Percentiles rank a stretch among this genome's conserved stretches.
Evolutionary conservation across 1,284 basidiomycete species (phyloP).

Genomic region (Stygiomarasmius scandens): DNA sequence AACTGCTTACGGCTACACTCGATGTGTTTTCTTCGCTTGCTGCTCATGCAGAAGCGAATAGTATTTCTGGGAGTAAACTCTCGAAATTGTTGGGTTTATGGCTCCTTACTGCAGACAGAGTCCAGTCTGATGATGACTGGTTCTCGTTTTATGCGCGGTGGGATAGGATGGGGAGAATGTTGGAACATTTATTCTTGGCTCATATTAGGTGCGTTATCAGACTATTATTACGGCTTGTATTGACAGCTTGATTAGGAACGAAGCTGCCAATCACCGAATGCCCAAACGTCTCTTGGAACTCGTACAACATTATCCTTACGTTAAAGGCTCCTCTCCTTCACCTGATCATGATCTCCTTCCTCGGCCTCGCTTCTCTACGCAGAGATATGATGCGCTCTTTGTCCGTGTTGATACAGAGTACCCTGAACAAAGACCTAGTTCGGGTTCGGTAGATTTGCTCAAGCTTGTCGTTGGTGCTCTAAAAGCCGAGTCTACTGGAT

Average conservation of each 20-base stretch:
- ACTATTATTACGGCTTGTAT: constrained; percentile 4
- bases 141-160: constrained; percentile 67
- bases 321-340: constrained; percentile 35
- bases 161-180: constrained; percentile 67
- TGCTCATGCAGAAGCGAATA: constrained; percentile 67
- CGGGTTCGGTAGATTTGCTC: constrained; percentile 52
- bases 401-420: constrained; percentile 60
- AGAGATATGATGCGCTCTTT: constrained; percentile 60
- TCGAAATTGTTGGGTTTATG: constrained; percentile 74
- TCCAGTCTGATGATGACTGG: constrained; percentile 56
- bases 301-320: constrained; percentile 67
- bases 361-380: constrained; percentile 65
- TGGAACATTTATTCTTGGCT: constrained; percentile 75
- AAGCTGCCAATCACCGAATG: constrained; percentile 55
- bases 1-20: constrained; percentile 57
- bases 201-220: constrained; percentile 57
- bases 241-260: constrained; percentile 50
- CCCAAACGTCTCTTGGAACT: constrained; percentile 72
- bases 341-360: constrained; percentile 50
- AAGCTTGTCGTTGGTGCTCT: constrained; percentile 65
- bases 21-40: constrained; percentile 68
- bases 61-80: constrained; percentile 74
- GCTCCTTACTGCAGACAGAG: constrained; percentile 54
- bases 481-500: constrained; percentile 38
- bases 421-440: constrained; percentile 36